Evolutionary conservation across 2,329 filamentous ascomycete genomes (phyloP).

Genomic region (Sclerotinia nivalis): DNA sequence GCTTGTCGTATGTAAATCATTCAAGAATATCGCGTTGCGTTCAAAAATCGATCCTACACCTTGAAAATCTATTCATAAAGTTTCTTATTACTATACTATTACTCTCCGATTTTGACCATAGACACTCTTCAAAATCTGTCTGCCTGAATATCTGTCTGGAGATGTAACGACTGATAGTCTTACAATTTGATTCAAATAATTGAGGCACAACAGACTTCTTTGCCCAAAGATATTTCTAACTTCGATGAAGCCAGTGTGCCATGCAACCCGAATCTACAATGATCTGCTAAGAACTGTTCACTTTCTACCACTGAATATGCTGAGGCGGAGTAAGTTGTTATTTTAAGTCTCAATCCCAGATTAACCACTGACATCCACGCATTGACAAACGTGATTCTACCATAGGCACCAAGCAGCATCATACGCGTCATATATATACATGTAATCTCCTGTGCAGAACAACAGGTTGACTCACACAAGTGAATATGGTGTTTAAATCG

Average conservation of each 20-base stretch:
- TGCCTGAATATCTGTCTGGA: not conserved
- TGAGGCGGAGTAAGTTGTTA: not conserved
- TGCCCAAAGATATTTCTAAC: not conserved
- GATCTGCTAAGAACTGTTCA: not conserved
- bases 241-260: not conserved
- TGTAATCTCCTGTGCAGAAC: not conserved
- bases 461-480: no score
- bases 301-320: not conserved
- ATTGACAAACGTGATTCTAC: not conserved
- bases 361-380: not conserved
- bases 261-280: no score
- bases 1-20: not conserved
- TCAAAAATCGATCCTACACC: accelerated
- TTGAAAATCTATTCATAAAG: not conserved
- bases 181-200: no score
- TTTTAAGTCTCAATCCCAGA: not conserved
- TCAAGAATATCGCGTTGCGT: not conserved
- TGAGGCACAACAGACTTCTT: not conserved
- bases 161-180: not conserved
- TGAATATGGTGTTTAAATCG: not conserved
- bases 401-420: no score
- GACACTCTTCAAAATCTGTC: not conserved
- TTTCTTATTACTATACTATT: not conserved
- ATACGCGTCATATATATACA: no score
- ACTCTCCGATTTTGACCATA: not conserved